These are phyloP conservation scores for Raffaelea deltoideospora DNA, from an alignment of 2,329 filamentous ascomycete genomes.

Conservation along the genomic window DNA sequence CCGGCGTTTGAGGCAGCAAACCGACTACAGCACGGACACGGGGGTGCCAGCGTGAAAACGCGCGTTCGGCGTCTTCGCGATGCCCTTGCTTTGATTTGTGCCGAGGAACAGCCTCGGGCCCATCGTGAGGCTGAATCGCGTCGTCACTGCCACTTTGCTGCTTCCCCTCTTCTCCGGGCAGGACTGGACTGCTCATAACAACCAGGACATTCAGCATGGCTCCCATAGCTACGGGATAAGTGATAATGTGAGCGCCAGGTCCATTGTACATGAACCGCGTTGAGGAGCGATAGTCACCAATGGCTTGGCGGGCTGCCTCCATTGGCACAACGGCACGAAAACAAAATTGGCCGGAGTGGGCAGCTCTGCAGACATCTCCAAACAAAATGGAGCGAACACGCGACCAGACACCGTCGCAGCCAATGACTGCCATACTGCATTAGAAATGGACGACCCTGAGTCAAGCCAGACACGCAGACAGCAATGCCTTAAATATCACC, in stretches of 20 bases:
- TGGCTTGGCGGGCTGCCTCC: slow-evolving; percentile 29
- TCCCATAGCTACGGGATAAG: slow-evolving; percentile 44
- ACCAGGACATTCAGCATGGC: slow-evolving; percentile 41
- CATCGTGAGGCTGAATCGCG: no score
- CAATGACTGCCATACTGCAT: slow-evolving; percentile 28
- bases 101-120: slow-evolving; percentile 13
- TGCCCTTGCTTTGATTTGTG: slow-evolving; percentile 20
- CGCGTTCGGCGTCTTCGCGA: slow-evolving; percentile 22
- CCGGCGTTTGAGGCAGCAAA: slow-evolving; percentile 30
- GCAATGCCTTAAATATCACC: no score
- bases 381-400: slow-evolving; percentile 35
- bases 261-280: slow-evolving; percentile 43
- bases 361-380: slow-evolving; percentile 25
- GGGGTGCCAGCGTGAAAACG: slow-evolving; percentile 26
- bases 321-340: slow-evolving; percentile 50
- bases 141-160: background rate
- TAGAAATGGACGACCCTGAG: background rate
- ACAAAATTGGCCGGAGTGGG: slow-evolving; percentile 43
- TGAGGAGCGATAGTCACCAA: slow-evolving; percentile 33
- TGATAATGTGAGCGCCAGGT: slow-evolving; percentile 39
- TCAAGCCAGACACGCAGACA: background rate
- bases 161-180: background rate
- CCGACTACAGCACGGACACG: slow-evolving; percentile 20
- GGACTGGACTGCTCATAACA: no score
- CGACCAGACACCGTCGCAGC: slow-evolving; percentile 51